Conservation (phyloP, 2,329 filamentous ascomycete species). For the Alternaria ethzedia region DNA sequence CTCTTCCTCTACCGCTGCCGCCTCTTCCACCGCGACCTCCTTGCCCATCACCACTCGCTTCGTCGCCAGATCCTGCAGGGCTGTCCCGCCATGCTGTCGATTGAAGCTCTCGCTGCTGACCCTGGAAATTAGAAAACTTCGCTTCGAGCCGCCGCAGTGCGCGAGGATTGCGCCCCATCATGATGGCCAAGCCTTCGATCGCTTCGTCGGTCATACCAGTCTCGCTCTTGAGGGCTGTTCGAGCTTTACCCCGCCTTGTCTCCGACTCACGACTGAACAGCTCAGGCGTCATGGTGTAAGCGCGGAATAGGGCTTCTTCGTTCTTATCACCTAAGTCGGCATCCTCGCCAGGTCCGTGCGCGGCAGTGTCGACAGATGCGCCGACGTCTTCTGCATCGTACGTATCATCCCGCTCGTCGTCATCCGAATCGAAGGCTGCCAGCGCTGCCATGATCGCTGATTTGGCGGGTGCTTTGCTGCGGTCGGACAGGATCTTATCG, state of each 20-base stretch:
- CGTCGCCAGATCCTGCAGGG: constrained; percentile 62
- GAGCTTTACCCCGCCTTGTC: constrained; percentile 68
- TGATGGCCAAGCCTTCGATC: constrained; percentile 92
- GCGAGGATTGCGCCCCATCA: constrained; percentile 76
- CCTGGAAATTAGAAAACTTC: constrained; percentile 70
- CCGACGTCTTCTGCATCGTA: constrained; percentile 94
- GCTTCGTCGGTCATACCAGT: constrained; percentile 92
- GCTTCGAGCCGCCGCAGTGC: constrained; percentile 73
- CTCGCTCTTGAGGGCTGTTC: constrained; percentile 71
- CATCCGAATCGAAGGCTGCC: constrained; percentile 87
- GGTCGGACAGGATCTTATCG: constrained; percentile 74
- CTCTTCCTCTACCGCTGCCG: constrained; percentile 45
- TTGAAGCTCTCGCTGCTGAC: constrained; percentile 68
- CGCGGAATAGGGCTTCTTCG: constrained; percentile 76
- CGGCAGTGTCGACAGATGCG: constrained; percentile 75
- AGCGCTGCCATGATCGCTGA: constrained; percentile 88
- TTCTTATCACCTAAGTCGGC: constrained; percentile 62
- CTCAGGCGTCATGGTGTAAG: constrained; percentile 69
- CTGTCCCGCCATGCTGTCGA: constrained; percentile 67
- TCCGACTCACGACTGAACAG: constrained; percentile 75
- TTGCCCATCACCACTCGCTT: constrained; percentile 52
- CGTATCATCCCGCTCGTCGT: constrained; percentile 96
- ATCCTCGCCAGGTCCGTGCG: constrained; percentile 59
- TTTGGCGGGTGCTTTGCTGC: constrained; percentile 72
- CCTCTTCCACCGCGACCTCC: constrained; percentile 57